phyloP scores from a whole-genome alignment of 2,329 filamentous ascomycete species.

The Fusarium oxysporum region DNA sequence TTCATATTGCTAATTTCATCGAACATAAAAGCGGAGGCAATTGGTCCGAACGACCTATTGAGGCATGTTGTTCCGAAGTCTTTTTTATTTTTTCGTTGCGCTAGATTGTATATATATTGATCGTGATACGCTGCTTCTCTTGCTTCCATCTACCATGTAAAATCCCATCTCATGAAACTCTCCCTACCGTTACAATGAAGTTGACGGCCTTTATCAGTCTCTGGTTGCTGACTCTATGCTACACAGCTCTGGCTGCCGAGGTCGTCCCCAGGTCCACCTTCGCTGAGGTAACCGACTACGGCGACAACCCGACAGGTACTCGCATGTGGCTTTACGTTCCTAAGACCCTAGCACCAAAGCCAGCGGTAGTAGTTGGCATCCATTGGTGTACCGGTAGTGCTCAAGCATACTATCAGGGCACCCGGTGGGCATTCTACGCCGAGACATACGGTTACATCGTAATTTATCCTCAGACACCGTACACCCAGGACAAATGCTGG shows the following conservation, averaged over 20 bases:
- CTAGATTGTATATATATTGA: no score
- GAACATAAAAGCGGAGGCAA: no score
- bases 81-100: no score
- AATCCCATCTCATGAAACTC: background rate
- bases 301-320: slow-evolving; percentile 34
- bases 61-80: no score
- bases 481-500: slow-evolving; percentile 62
- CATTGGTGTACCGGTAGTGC: slow-evolving; percentile 69
- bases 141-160: no score
- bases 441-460: slow-evolving; percentile 67
- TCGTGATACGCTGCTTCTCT: no score
- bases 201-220: slow-evolving; percentile 1
- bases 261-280: slow-evolving; percentile 36
- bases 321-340: slow-evolving; percentile 50
- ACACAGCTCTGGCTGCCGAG: slow-evolving; percentile 15
- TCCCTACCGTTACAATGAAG: slow-evolving; percentile 9
- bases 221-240: slow-evolving; percentile 14
- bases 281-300: slow-evolving; percentile 34
- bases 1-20: no score
- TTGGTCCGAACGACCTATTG: no score
- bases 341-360: slow-evolving; percentile 53
- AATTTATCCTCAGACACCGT: slow-evolving; percentile 58
- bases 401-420: slow-evolving; percentile 61
- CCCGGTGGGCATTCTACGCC: slow-evolving; percentile 64
- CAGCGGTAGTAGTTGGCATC: slow-evolving; percentile 64